Evolutionary conservation across 78 protist genomes (phyloP).

Genomic region (Polysphondylium violaceum): DNA sequence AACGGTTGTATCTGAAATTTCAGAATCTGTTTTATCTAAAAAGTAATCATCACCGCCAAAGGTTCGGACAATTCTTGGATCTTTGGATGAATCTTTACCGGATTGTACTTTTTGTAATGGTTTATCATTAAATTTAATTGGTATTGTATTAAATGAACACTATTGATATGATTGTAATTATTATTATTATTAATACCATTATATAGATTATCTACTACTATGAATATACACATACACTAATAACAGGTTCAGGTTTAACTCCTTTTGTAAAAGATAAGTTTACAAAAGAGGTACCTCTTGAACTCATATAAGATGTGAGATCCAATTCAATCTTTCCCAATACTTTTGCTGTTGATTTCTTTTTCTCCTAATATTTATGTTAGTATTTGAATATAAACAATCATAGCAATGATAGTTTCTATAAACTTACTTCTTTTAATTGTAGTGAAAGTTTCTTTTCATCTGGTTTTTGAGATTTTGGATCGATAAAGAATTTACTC

Average conservation of each 20-base stretch:
- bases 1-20: constrained; percentile 34
- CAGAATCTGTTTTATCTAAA: constrained; percentile 68
- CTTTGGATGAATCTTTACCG: constrained; percentile 28
- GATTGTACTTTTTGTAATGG: constrained; percentile 40
- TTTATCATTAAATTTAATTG: constrained; percentile 60
- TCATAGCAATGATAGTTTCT: no score
- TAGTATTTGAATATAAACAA: no score
- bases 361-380: constrained; percentile 3
- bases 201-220: background rate
- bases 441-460: constrained; percentile 54
- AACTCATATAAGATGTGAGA: constrained; percentile 43
- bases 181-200: no score
- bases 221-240: background rate
- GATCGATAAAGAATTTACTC: constrained; percentile 53
- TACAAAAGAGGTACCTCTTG: background rate
- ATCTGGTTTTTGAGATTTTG: constrained; percentile 71
- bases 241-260: constrained; percentile 60
- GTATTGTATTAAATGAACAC: constrained; percentile 73
- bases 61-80: constrained; percentile 72
- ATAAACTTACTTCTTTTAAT: constrained; percentile 38
- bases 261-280: constrained; percentile 62
- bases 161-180: background rate
- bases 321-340: constrained; percentile 66
- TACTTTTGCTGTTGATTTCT: constrained; percentile 23
- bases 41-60: constrained; percentile 65